phyloP scores from a whole-genome alignment of 805 yeast genomes.

The Saccharomycopsis sp. region DNA sequence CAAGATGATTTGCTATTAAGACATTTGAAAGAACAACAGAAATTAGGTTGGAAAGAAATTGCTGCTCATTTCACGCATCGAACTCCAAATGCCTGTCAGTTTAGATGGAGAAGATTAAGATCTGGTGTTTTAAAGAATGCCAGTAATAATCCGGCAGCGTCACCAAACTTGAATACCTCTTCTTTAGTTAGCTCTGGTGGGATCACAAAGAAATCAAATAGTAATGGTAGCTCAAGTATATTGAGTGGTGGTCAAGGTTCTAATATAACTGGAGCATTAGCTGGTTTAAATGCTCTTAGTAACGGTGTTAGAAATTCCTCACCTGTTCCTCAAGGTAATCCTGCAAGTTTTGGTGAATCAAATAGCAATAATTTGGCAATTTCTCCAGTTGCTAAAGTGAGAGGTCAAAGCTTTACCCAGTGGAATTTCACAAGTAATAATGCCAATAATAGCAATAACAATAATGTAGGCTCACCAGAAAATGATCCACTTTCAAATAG shows the following conservation, averaged over 20 bases:
- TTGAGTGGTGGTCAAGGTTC: no score
- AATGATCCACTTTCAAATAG: constrained; percentile 15
- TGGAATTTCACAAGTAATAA: background rate
- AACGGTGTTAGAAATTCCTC: constrained; percentile 4
- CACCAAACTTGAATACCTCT: constrained; percentile 17
- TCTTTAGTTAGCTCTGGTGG: background rate
- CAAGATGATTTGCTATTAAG: constrained; percentile 66
- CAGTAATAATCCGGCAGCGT: constrained; percentile 21
- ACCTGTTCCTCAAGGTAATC: background rate
- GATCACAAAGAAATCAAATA: background rate
- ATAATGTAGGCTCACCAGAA: constrained; percentile 4
- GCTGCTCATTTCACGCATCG: constrained; percentile 71
- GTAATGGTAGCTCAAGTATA: no score
- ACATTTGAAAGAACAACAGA: constrained; percentile 73
- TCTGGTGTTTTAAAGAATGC: constrained; percentile 33
- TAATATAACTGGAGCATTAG: constrained; percentile 9
- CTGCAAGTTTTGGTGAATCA: background rate
- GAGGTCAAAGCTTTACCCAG: background rate
- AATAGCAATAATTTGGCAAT: background rate
- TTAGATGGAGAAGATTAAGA: constrained; percentile 74
- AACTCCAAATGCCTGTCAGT: constrained; percentile 86
- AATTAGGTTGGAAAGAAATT: constrained; percentile 86
- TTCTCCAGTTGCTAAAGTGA: background rate
- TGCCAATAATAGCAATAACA: background rate
- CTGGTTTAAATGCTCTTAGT: constrained; percentile 15